These are phyloP conservation scores for Xenoacremonium recifei DNA, from an alignment of 2,329 filamentous ascomycete genomes.

Conservation along the genomic window DNA sequence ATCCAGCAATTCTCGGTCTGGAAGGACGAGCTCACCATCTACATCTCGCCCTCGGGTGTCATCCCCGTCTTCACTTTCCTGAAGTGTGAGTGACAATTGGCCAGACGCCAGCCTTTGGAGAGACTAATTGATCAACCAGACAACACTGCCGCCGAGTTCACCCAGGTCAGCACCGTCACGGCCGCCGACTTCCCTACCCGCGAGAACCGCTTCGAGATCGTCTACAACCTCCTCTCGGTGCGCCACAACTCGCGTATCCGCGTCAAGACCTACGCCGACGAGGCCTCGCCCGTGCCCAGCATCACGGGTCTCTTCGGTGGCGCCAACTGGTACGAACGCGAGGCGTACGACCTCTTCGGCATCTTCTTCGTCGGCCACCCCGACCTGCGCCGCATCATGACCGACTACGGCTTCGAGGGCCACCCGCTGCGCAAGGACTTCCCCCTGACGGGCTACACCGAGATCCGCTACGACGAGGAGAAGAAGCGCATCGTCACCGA, in stretches of 20 bases:
- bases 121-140: constrained; percentile 47
- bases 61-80: constrained; percentile 92
- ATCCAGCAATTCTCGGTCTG: constrained; percentile 99
- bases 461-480: constrained; percentile 97
- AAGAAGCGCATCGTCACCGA: constrained; percentile 99
- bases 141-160: constrained; percentile 97
- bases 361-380: constrained; percentile 96
- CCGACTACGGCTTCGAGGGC: constrained; percentile 97
- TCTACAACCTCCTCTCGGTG: constrained; percentile 95
- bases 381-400: constrained; percentile 96
- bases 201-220: constrained; percentile 93
- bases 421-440: constrained; percentile 98
- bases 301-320: constrained; percentile 85
- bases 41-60: constrained; percentile 84
- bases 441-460: constrained; percentile 95
- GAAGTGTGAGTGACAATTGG: constrained; percentile 57
- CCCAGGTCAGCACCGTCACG: constrained; percentile 87
- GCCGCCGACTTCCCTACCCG: constrained; percentile 94
- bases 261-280: constrained; percentile 98
- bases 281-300: constrained; percentile 89
- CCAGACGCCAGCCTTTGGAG: background rate
- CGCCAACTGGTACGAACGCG: constrained; percentile 97
- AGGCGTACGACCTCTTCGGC: constrained; percentile 96
- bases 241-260: constrained; percentile 95
- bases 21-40: constrained; percentile 97